A percentile compares a stretch with the other conserved stretches of the same genome.
Conservation (phyloP, 495 filamentous ascomycete genomes). For the Extremus antarcticus region DNA sequence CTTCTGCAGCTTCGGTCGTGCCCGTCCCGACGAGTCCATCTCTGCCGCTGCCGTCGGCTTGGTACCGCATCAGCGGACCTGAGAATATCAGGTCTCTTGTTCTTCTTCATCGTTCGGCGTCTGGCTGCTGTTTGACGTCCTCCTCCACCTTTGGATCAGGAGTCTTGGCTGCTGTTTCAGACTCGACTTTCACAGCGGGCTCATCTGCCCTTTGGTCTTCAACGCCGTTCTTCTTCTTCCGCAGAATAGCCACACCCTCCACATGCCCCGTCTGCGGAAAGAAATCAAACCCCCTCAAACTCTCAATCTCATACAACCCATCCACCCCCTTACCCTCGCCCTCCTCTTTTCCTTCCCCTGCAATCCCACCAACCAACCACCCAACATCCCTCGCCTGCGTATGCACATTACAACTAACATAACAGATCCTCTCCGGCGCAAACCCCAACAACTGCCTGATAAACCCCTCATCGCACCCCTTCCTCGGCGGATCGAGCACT, state of each 20-base stretch:
- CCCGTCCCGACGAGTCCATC: too few species aligned
- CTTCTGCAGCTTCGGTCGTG: too few species aligned
- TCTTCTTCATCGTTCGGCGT: too few species aligned
- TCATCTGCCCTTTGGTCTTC: background rate
- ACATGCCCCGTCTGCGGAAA: slow-evolving; percentile 98
- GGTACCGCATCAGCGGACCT: too few species aligned
- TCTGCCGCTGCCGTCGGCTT: too few species aligned
- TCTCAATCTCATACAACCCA: slow-evolving; percentile 76
- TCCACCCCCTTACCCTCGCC: slow-evolving; percentile 47
- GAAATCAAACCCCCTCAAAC: slow-evolving; percentile 88
- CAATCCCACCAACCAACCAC: slow-evolving; percentile 57
- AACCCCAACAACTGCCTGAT: slow-evolving; percentile 66
- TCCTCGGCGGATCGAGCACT: slow-evolving; percentile 86
- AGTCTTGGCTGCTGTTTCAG: too few species aligned
- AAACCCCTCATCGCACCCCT: slow-evolving; percentile 84
- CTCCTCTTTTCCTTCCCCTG: slow-evolving; percentile 28
- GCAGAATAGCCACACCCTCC: slow-evolving; percentile 63
- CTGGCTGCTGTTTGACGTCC: too few species aligned
- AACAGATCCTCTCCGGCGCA: slow-evolving; percentile 67
- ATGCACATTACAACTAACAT: slow-evolving; percentile 96
- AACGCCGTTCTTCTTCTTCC: background rate
- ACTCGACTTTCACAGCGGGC: too few species aligned
- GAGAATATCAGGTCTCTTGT: too few species aligned
- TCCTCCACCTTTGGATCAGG: too few species aligned
- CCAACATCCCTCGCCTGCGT: slow-evolving; percentile 92